phyloP scores from a whole-genome alignment of 768 basidiomycete species.

The Amanita pallidorosea region DNA sequence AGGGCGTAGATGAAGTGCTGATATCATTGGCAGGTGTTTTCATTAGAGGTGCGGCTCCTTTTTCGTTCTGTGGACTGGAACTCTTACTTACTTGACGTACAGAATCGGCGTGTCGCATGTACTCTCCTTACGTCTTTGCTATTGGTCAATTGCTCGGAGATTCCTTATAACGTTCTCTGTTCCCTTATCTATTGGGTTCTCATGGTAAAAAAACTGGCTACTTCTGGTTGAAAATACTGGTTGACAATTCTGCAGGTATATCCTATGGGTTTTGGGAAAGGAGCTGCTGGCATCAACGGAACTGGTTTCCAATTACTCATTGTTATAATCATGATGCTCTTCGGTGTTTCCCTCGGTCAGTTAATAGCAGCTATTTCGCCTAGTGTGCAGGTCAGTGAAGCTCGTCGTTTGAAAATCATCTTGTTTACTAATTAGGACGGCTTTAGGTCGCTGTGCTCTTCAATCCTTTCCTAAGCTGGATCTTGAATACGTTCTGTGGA shows the following conservation, averaged over 20 bases:
- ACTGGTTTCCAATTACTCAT: constrained; percentile 66
- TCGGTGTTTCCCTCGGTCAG: constrained; percentile 61
- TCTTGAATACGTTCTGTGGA: constrained; percentile 70
- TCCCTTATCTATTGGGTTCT: constrained; percentile 66
- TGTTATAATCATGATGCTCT: constrained; percentile 56
- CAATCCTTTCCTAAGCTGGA: constrained; percentile 63
- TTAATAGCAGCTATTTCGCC: constrained; percentile 69
- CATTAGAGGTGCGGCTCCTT: constrained; percentile 17
- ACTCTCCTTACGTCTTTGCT: constrained; percentile 79
- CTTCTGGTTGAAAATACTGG: neutral
- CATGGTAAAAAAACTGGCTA: constrained; percentile 33
- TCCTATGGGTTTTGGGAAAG: constrained; percentile 59
- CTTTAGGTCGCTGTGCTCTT: constrained; percentile 58
- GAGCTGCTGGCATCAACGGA: constrained; percentile 45
- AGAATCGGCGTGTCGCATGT: constrained; percentile 80
- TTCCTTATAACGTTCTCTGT: constrained; percentile 66
- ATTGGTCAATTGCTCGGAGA: constrained; percentile 71
- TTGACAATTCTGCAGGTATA: constrained; percentile 28
- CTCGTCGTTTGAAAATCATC: constrained; percentile 12
- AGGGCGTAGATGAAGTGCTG: neutral
- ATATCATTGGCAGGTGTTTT: constrained; percentile 21
- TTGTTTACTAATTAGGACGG: constrained; percentile 13
- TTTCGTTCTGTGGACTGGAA: neutral
- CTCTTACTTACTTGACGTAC: neutral
- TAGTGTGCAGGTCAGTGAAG: constrained; percentile 40